phyloP scores from a whole-genome alignment of 768 basidiomycete species.

The Agaricus blazei region DNA sequence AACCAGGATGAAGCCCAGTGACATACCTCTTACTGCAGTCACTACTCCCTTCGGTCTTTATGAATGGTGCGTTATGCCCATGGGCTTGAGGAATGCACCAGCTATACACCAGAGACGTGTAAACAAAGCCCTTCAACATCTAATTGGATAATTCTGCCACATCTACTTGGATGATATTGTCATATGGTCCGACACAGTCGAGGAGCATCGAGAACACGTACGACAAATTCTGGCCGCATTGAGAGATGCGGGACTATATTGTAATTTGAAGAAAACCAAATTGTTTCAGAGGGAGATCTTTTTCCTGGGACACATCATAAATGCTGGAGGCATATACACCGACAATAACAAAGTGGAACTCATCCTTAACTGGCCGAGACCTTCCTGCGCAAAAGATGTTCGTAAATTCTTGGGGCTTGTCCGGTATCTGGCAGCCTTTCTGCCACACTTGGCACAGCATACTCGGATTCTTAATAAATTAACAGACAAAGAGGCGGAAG shows the following conservation, averaged over 20 bases:
- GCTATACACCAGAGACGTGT: too few relatives aligned
- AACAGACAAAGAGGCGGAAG: too few relatives aligned
- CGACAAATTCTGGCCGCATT: conserved; percentile 11
- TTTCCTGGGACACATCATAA: conserved; percentile 29
- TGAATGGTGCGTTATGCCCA: too few relatives aligned
- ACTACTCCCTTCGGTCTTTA: too few relatives aligned
- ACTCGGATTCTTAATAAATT: too few relatives aligned
- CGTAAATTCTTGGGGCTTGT: conserved; percentile 10
- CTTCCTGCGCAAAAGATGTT: conserved; percentile 5
- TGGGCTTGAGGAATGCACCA: too few relatives aligned
- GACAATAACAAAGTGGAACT: conserved; percentile 15
- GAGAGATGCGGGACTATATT: neutral
- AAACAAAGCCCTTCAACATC: too few relatives aligned
- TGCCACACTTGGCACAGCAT: neutral
- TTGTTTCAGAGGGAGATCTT: conserved; percentile 19
- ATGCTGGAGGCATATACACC: conserved; percentile 23
- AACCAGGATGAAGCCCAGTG: conserved; percentile 21
- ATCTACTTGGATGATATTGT: conserved; percentile 22
- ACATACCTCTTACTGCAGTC: neutral
- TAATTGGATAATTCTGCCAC: conserved; percentile 19
- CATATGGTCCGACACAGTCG: conserved; percentile 16
- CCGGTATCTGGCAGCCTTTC: conserved; percentile 10
- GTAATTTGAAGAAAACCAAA: conserved; percentile 9
- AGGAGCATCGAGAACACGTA: conserved; percentile 12
- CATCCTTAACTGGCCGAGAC: conserved; percentile 22